Percentiles rank a stretch among this genome's conserved stretches.
Conservation (phyloP, 2,329 filamentous ascomycete species). For the Nothophaeocryptopus gaeumannii region DNA sequence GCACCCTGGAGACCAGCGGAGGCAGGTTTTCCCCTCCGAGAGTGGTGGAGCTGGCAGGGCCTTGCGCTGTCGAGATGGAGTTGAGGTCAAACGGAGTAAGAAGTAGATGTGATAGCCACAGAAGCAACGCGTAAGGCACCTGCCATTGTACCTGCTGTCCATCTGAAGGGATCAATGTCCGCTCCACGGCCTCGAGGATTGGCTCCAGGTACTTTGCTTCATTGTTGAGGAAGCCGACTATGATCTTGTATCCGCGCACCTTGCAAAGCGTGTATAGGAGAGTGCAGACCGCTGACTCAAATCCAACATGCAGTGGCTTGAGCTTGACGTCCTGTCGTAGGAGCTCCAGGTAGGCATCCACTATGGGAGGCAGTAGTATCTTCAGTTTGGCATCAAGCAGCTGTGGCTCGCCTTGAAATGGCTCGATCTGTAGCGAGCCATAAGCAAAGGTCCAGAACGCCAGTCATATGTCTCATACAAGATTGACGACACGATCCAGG, state of each 20-base stretch:
- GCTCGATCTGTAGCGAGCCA: slow-evolving; percentile 59
- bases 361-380: slow-evolving; percentile 69
- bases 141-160: slow-evolving; percentile 59
- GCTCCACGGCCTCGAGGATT: slow-evolving; percentile 72
- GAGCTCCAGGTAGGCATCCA: slow-evolving; percentile 71
- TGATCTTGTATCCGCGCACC: slow-evolving; percentile 87
- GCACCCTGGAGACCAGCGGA: slow-evolving; percentile 65
- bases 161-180: slow-evolving; percentile 40
- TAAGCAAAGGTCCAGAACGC: slow-evolving; percentile 15
- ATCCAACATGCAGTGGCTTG: slow-evolving; percentile 28
- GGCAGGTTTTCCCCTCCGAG: slow-evolving; percentile 62
- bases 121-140: slow-evolving; percentile 78
- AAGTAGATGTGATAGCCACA: slow-evolving; percentile 65
- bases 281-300: slow-evolving; percentile 70
- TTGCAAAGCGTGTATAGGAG: slow-evolving; percentile 92
- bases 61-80: slow-evolving; percentile 64
- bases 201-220: slow-evolving; percentile 82
- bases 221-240: slow-evolving; percentile 85
- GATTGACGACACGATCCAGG: slow-evolving; percentile 39
- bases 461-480: slow-evolving; percentile 27
- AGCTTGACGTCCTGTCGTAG: slow-evolving; percentile 36
- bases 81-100: slow-evolving; percentile 82
- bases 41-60: slow-evolving; percentile 49
- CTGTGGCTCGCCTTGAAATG: slow-evolving; percentile 94
- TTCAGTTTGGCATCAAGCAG: slow-evolving; percentile 82